Base-by-base conservation (phyloP, 164 flowering plant genomes). In the Cinnamomum chago region DNA sequence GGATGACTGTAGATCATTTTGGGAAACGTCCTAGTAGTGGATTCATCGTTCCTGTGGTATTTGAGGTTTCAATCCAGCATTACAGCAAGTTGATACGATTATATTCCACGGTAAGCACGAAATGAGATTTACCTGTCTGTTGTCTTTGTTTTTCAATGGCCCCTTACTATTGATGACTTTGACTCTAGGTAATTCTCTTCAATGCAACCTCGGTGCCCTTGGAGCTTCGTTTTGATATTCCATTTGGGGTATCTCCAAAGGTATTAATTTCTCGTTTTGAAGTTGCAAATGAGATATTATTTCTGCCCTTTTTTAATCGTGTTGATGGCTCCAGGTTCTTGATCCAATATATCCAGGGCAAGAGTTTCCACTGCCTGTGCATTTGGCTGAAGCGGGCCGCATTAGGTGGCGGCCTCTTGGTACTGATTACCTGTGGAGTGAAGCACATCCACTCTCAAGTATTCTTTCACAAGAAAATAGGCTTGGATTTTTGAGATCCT, bases 191-290 rank as follows among this genome's bases (percentile, higher is more conserved):
- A 30, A 80, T 91, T 75, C 82, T 95, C 68, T 70, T 75, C 5
- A 95, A 95, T 86, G 84, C 88, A 69, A 92, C 97, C 67, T 87
- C 97, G 24, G 66, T 82, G 76, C 90, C 97, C 14, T 76, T 95
- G 78, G 97, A 95, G 84, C 85, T 95, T 65, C 88, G 98, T 20
- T 93, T 95, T 82, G 99, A 95, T 78, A 95, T 92, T 82, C 99
- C 99, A 64, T 91, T 95, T 82, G 95, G 99, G 28, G 82, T 95
- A 28, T 84, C 96, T 28, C 96, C 98, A 40, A 95, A 89, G 99
- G 99, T 95, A 84, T 27, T 20, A 18, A 15, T 23, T 10, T 73
- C 64, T 18, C 15, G 2, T 51, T 50, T 28, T 11, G 25, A 51
- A 11, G 17, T 22, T 11, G 2, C 18, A 55, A 14, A 5, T 50